Percentiles rank a stretch among this genome's conserved stretches.
Conservation (phyloP, 495 filamentous ascomycete species). For the Wilcoxina mikolae region DNA sequence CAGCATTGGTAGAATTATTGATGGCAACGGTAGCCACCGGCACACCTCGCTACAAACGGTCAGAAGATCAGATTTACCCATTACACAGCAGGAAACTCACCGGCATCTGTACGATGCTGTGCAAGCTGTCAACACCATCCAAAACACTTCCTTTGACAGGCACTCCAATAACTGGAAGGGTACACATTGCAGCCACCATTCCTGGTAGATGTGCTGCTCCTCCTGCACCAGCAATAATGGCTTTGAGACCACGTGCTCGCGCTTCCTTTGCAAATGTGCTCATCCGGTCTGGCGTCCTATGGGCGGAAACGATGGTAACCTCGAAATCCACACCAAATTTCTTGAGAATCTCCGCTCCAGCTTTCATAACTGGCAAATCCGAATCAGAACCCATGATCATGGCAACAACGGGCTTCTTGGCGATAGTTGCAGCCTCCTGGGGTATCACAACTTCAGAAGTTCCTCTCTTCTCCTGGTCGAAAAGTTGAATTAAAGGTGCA, state of each 20-base stretch:
- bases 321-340: conserved; percentile 62
- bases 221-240: conserved; percentile 89
- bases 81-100: conserved; percentile 32
- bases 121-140: conserved; percentile 78
- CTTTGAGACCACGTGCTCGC: conserved; percentile 55
- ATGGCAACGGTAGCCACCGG: conserved; percentile 84
- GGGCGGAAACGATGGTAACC: conserved; percentile 80
- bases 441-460: not conserved
- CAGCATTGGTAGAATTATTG: conserved; percentile 87
- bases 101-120: conserved; percentile 92
- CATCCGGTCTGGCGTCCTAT: conserved; percentile 80
- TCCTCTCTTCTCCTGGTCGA: conserved; percentile 44
- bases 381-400: conserved; percentile 95
- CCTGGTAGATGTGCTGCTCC: conserved; percentile 86
- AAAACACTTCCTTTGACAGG: conserved; percentile 75
- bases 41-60: conserved; percentile 42
- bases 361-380: conserved; percentile 64
- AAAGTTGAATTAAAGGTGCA: conserved; percentile 46
- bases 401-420: conserved; percentile 47
- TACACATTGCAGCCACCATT: conserved; percentile 74
- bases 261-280: conserved; percentile 56
- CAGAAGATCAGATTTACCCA: not conserved
- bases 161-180: conserved; percentile 84
- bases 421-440: conserved; percentile 20
- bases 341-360: conserved; percentile 60